Conservation (phyloP, 371 early-diverging fungal genomes). For the Mortierella sp. region DNA sequence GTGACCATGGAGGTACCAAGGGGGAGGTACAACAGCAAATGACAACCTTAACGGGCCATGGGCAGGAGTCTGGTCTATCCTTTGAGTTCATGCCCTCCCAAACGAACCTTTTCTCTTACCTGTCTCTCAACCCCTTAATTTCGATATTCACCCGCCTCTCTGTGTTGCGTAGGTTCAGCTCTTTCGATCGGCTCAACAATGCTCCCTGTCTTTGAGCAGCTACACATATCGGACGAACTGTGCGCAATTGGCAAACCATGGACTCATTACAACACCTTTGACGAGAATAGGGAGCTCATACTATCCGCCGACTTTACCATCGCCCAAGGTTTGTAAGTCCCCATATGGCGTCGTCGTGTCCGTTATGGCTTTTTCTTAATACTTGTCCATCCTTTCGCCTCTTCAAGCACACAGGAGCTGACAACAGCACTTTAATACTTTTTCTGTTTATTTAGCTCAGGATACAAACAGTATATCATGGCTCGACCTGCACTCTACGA, state of each 20-base stretch:
- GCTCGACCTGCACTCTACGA: neutral
- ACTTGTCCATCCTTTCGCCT: neutral
- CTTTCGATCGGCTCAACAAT: neutral
- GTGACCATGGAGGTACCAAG: neutral
- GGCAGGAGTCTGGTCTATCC: too few species aligned
- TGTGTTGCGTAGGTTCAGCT: neutral
- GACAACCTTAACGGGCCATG: too few species aligned
- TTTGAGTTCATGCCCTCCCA: too few species aligned
- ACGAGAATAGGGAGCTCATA: neutral
- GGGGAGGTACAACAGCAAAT: neutral
- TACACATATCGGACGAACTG: neutral
- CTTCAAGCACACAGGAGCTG: neutral
- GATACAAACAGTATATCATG: neutral
- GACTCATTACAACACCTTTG: neutral
- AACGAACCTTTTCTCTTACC: too few species aligned
- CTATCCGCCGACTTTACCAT: neutral
- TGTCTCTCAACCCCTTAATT: neutral
- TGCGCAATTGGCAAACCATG: neutral
- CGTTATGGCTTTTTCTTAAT: neutral
- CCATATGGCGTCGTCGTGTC: neutral
- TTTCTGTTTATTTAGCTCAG: neutral
- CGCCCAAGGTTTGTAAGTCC: neutral
- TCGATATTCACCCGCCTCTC: neutral
- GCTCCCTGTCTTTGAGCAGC: constrained; percentile 2
- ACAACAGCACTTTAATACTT: neutral